Percentiles rank a stretch among this genome's conserved stretches.
Conservation (phyloP, 306 rosid genomes). For the Echinosophora koreensis region DNA sequence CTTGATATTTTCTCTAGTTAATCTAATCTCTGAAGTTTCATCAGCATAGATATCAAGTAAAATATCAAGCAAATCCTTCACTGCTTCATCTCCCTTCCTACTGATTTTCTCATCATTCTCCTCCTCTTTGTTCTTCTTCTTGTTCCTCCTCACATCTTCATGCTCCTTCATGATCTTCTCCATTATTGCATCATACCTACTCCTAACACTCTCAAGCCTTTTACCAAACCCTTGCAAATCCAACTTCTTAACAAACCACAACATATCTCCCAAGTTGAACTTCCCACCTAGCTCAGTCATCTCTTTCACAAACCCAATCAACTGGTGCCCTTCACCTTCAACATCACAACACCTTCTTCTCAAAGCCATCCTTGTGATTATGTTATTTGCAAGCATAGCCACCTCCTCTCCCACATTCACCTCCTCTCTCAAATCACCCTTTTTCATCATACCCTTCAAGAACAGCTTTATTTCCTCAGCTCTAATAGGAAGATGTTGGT, state of each 20-base stretch:
- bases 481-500: conserved; percentile 51
- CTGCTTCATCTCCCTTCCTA: conserved; percentile 19
- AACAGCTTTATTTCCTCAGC: conserved; percentile 49
- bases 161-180: conserved; percentile 65
- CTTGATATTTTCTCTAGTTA: conserved; percentile 67
- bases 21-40: conserved; percentile 49
- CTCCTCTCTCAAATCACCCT: conserved; percentile 31
- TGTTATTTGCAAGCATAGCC: conserved; percentile 47
- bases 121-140: not conserved
- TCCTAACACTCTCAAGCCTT: conserved; percentile 48
- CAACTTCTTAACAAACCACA: conserved; percentile 52
- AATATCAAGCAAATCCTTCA: conserved; percentile 63
- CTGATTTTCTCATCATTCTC: not conserved
- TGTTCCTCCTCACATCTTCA: conserved; percentile 53
- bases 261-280: conserved; percentile 51
- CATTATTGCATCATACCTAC: conserved; percentile 58
- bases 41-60: conserved; percentile 56
- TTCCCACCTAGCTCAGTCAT: conserved; percentile 49
- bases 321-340: conserved; percentile 54
- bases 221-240: conserved; percentile 67
- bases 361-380: conserved; percentile 59
- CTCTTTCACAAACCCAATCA: conserved; percentile 53
- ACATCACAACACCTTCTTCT: conserved; percentile 57
- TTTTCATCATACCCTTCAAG: conserved; percentile 35
- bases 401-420: conserved; percentile 57